These are phyloP conservation scores for Mitragyna speciosa DNA, from an alignment of 257 asterid species.

Conservation along the genomic window DNA sequence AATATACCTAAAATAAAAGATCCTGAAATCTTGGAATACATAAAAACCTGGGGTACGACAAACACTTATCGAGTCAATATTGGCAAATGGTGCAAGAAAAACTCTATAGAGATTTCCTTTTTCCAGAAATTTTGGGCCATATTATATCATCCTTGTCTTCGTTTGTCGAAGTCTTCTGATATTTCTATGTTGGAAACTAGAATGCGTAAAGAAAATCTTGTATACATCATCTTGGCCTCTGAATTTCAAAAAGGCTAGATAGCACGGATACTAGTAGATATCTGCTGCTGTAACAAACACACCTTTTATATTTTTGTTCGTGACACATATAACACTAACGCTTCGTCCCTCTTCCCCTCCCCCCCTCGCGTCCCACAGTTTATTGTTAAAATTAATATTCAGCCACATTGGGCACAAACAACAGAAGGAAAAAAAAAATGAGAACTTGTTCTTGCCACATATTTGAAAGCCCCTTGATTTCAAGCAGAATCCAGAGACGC, in stretches of 20 bases:
- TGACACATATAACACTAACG: too few relatives aligned
- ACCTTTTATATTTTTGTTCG: neutral
- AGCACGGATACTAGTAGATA: neutral
- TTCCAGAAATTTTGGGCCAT: neutral
- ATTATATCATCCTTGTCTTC: neutral
- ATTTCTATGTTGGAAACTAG: neutral
- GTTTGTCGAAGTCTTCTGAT: neutral
- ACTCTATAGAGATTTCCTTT: neutral
- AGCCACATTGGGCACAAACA: too few relatives aligned
- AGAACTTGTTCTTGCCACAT: neutral
- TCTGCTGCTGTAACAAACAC: neutral
- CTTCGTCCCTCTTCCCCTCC: too few relatives aligned
- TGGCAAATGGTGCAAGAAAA: neutral
- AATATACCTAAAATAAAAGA: too few relatives aligned
- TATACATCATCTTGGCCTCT: constrained; percentile 21
- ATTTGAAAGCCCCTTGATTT: neutral
- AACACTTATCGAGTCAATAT: neutral
- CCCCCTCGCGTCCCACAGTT: too few relatives aligned
- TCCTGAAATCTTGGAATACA: neutral
- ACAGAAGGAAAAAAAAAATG: too few relatives aligned
- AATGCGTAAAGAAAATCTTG: neutral
- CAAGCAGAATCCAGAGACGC: neutral
- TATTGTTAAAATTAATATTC: too few relatives aligned
- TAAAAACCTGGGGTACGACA: neutral
- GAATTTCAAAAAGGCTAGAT: neutral